A percentile compares a stretch with the other conserved stretches of the same genome.
Conservation (phyloP, 345 rosid genomes). For the Laguncularia racemosa region DNA sequence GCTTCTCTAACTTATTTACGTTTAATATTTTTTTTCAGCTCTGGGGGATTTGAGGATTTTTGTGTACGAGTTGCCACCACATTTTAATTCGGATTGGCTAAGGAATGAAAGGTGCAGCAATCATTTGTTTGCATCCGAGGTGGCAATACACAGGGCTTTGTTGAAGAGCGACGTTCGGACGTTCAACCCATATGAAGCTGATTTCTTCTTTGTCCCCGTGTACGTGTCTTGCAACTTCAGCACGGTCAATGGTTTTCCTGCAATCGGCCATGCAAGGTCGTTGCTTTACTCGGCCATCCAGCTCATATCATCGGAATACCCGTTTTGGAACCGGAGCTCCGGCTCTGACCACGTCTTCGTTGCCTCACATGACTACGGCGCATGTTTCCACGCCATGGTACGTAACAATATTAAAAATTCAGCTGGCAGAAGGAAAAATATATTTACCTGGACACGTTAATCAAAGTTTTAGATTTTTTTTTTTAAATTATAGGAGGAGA, state of each 20-base stretch:
- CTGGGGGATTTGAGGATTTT: conserved; percentile 66
- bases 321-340: conserved; percentile 77
- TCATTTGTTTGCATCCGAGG: conserved; percentile 93
- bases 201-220: conserved; percentile 91
- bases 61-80: conserved; percentile 69
- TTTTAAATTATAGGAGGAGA: conserved; percentile 60
- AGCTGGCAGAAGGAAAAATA: background rate
- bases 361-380: conserved; percentile 90
- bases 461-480: background rate
- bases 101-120: conserved; percentile 67
- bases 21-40: conserved; percentile 12
- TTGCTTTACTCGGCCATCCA: conserved; percentile 60
- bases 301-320: conserved; percentile 38
- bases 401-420: background rate
- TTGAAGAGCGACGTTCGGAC: conserved; percentile 55
- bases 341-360: conserved; percentile 91
- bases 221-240: conserved; percentile 96
- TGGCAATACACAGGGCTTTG: conserved; percentile 71
- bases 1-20: background rate
- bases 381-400: conserved; percentile 94
- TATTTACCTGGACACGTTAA: too few species aligned
- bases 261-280: conserved; percentile 79
- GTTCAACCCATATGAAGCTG: conserved; percentile 69
- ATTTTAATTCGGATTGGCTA: conserved; percentile 76
- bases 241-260: conserved; percentile 81